These are phyloP conservation scores for Podosphaera xanthii DNA, from an alignment of 2,329 filamentous ascomycete species.

Conservation along the genomic window DNA sequence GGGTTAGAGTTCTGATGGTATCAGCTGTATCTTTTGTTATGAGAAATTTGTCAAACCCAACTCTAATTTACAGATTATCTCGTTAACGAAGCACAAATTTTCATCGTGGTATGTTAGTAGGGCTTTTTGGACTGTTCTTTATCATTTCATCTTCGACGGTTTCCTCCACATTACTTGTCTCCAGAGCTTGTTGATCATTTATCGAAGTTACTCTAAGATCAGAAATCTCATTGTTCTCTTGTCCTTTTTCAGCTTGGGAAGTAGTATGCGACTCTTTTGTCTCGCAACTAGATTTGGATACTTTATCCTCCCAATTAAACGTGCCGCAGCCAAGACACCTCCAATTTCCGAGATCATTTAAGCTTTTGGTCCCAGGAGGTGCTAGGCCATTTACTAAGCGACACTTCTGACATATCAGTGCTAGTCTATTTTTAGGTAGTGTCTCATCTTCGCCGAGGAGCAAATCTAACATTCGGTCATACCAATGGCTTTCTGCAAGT, in stretches of 20 bases:
- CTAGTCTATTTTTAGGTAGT: constrained; percentile 71
- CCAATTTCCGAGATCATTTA: constrained; percentile 71
- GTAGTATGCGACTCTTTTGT: not conserved
- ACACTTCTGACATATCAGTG: constrained; percentile 62
- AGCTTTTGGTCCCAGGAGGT: constrained; percentile 55
- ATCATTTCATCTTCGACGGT: not conserved
- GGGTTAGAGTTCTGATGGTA: no score
- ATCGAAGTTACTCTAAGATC: not conserved
- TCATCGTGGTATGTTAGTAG: not conserved
- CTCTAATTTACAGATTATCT: no score
- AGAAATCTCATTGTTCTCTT: not conserved
- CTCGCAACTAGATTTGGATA: constrained; percentile 29
- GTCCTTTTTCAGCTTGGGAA: not conserved
- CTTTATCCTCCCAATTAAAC: constrained; percentile 65
- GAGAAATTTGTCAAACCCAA: no score
- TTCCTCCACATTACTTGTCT: not conserved
- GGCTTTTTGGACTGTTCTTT: not conserved
- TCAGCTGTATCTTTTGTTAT: no score
- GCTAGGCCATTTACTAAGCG: constrained; percentile 88
- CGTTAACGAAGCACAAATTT: not conserved
- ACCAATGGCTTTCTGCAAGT: constrained; percentile 43
- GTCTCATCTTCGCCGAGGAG: constrained; percentile 91
- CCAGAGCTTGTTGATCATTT: not conserved
- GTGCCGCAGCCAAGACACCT: constrained; percentile 66
- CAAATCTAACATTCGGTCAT: constrained; percentile 79